Base-by-base conservation (phyloP, 441 rosid species). In the Populus trichocarpa region DNA sequence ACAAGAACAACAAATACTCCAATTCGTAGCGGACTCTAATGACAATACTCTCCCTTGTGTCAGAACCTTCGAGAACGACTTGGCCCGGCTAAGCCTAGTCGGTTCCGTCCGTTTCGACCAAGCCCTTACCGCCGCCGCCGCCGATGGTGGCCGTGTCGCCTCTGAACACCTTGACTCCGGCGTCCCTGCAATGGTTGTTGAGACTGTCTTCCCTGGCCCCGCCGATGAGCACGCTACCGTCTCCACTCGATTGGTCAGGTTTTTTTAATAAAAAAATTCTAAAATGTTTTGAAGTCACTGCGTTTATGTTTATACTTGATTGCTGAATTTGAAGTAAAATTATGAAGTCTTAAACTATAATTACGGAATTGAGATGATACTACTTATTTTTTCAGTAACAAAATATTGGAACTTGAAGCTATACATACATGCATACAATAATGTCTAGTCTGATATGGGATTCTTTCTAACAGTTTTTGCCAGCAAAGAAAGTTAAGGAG, bases 91-190 rank as follows among this genome's bases (percentile, higher is more conserved):
- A 36, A 87, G 88, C 80, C 87, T 95, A 28, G 89, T 93, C 42
- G 98, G 96, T 26, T 84, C 91, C 68, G 97, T 92, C 75, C 80
- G 81, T 66, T 90, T 88, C 85, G 89, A 88, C 33, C 99, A 93
- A 79, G 98, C 97, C 80, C 76, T 95, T 64, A 89, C 94, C 0
- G 99, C 98, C 0, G 98, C 97, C n/a, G 95, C 99, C 0, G 93
- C 98, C 8, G 99, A 95, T 73, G 99, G 97, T 59, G 99, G 99
- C 33, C 86, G 79, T 78, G 89, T 93, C 26, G 99, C 99, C 3
- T 71, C 81, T 72, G 94, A 93, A 3, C 98, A 93, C 46, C 75
- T 92, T 6, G 82, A 81, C 9, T 82, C 95, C 8, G 96, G 91
- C 65, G 71, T 79, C 0, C 84, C 86, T 6, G 89, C 91, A 11